Conservation (phyloP, 2,329 filamentous ascomycete species). For the Scedosporium apiospermum region DNA sequence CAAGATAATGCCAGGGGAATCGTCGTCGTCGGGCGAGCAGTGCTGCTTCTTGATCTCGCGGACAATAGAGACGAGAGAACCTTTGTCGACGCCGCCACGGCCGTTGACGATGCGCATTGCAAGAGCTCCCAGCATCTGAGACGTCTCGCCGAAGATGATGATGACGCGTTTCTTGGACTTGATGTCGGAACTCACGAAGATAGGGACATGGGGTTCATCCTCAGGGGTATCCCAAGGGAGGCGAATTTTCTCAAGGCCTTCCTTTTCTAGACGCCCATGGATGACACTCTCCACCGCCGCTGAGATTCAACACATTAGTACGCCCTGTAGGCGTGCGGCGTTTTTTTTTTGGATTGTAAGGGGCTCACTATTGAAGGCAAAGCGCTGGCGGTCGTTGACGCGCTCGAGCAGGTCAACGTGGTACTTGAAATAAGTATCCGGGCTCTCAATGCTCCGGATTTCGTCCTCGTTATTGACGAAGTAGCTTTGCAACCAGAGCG, state of each 20-base stretch:
- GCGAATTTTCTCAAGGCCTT: conserved; percentile 49
- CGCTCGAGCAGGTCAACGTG: conserved; percentile 64
- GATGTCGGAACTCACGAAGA: conserved; percentile 50
- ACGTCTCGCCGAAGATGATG: conserved; percentile 63
- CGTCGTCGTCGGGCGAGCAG: conserved; percentile 21
- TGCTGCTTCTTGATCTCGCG: conserved; percentile 28
- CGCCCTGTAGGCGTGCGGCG: not conserved
- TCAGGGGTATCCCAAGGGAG: conserved; percentile 47
- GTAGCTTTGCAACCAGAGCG: conserved; percentile 43
- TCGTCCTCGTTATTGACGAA: conserved; percentile 69
- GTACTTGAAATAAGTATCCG: conserved; percentile 64
- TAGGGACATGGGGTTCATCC: conserved; percentile 52
- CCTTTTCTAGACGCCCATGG: conserved; percentile 46
- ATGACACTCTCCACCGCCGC: conserved; percentile 55
- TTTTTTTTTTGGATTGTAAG: not conserved
- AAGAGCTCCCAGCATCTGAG: conserved; percentile 65
- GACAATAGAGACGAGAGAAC: conserved; percentile 60
- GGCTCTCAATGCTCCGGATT: conserved; percentile 59
- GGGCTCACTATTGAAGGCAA: conserved; percentile 61
- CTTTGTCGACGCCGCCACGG: conserved; percentile 55
- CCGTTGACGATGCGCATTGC: conserved; percentile 59
- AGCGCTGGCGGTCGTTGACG: conserved; percentile 66
- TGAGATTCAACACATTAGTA: conserved; percentile 20
- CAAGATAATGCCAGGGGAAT: conserved; percentile 55
- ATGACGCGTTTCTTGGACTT: conserved; percentile 51